Conservation (phyloP, 1,284 basidiomycete species). For the Pseudozyma hubeiensis region DNA sequence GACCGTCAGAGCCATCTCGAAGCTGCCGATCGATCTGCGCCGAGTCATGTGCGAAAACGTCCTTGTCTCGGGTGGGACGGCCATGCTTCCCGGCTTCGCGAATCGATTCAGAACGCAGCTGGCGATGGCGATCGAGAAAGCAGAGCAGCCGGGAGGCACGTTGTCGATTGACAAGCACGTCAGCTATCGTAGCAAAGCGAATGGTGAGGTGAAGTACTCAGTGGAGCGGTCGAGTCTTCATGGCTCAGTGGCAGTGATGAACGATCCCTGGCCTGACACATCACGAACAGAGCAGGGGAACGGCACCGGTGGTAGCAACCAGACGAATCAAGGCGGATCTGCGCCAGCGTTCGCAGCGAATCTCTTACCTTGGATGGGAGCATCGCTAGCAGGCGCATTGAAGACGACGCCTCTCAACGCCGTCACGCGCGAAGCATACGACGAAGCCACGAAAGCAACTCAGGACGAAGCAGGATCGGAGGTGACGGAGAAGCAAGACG, state of each 20-base stretch:
- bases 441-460: constrained; percentile 25
- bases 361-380: constrained; percentile 89
- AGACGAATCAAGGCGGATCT: constrained; percentile 73
- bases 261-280: constrained; percentile 41
- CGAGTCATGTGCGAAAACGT: constrained; percentile 82
- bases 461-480: constrained; percentile 7
- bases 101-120: constrained; percentile 83
- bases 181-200: constrained; percentile 1
- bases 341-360: constrained; percentile 85
- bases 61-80: constrained; percentile 86
- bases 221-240: constrained; percentile 5
- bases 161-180: constrained; percentile 33
- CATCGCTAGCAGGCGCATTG: constrained; percentile 81
- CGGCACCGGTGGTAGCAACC: constrained; percentile 2
- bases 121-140: constrained; percentile 72
- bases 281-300: not conserved
- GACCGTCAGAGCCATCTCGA: constrained; percentile 74
- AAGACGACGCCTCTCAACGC: constrained; percentile 38
- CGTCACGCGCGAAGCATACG: constrained; percentile 44
- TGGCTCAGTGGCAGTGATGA: constrained; percentile 26
- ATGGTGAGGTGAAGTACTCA: not conserved
- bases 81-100: constrained; percentile 91
- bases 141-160: constrained; percentile 22
- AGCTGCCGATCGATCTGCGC: constrained; percentile 85
- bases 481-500: constrained; percentile 3